A percentile compares a stretch with the other conserved stretches of the same genome.
phyloP scores from a whole-genome alignment of 2,329 filamentous ascomycete species.

The Dactylonectria macrodidyma region DNA sequence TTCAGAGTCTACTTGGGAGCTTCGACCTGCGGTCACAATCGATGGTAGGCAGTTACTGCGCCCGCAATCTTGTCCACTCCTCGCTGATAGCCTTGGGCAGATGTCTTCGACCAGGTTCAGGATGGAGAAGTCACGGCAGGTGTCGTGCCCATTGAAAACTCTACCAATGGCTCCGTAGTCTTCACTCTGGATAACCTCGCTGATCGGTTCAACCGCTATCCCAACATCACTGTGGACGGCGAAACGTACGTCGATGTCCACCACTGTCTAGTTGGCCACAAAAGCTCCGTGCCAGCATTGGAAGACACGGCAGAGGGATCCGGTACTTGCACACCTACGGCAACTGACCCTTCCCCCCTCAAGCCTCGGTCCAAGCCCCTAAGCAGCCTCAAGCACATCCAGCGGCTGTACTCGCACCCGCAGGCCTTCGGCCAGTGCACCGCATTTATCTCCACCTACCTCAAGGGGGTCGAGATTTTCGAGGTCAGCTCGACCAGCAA shows the following conservation, averaged over 20 bases:
- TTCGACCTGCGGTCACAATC: conserved; percentile 68
- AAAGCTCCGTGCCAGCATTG: conserved; percentile 44
- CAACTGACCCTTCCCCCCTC: conserved; percentile 59
- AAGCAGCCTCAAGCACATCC: conserved; percentile 72
- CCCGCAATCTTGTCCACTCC: conserved; percentile 5
- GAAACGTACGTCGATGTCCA: conserved; percentile 91
- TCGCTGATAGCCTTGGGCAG: conserved; percentile 56
- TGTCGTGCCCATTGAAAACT: conserved; percentile 96
- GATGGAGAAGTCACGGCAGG: conserved; percentile 75
- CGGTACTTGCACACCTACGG: conserved; percentile 66
- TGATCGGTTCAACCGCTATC: conserved; percentile 76
- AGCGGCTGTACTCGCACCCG: conserved; percentile 90
- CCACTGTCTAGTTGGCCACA: conserved; percentile 83
- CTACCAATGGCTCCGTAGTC: conserved; percentile 92
- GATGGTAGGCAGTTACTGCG: conserved; percentile 54
- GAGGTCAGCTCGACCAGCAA: conserved; percentile 90
- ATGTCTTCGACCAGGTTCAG: conserved; percentile 87
- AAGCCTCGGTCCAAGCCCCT: conserved; percentile 65
- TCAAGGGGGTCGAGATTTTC: conserved; percentile 82
- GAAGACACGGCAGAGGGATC: conserved; percentile 54
- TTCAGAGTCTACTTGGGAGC: conserved; percentile 61
- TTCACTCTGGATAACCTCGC: conserved; percentile 92
- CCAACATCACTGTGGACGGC: conserved; percentile 81
- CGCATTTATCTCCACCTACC: conserved; percentile 77
- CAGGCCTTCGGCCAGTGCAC: conserved; percentile 96